phyloP scores from a whole-genome alignment of 164 flowering plant genomes.

The Sedum album region DNA sequence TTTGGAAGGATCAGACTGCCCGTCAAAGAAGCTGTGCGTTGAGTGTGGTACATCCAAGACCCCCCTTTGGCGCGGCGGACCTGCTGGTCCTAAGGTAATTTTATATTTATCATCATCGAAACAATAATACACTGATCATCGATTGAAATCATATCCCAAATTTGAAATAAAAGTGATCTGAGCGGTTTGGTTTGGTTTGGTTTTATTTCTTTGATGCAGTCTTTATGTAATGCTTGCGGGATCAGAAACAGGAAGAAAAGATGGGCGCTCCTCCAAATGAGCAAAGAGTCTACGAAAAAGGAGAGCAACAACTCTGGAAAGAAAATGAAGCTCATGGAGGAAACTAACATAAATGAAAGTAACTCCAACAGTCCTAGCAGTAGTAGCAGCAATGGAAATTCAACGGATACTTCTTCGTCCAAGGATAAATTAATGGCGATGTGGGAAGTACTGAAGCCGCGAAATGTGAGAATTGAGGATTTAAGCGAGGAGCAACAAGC shows the following conservation, averaged over 20 bases:
- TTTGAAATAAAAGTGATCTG: neutral
- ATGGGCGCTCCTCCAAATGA: slow-evolving; percentile 5
- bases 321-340: neutral
- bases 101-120: neutral
- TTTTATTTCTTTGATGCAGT: neutral
- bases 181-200: neutral
- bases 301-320: neutral
- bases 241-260: slow-evolving; percentile 12
- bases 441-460: neutral
- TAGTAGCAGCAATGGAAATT: neutral
- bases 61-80: neutral
- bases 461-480: neutral
- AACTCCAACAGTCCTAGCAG: neutral
- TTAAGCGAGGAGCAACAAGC: slow-evolving; percentile 3
- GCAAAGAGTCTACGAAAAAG: neutral
- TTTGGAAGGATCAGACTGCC: neutral
- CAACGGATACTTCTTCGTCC: neutral
- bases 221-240: slow-evolving; percentile 15
- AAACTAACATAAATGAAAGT: neutral
- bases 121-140: too few relatives aligned
- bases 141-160: neutral
- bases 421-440: neutral
- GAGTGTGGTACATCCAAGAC: neutral
- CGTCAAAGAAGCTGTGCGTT: neutral
- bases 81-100: slow-evolving; percentile 4